These are phyloP conservation scores for Botrytis elliptica DNA, from an alignment of 2,329 filamentous ascomycete genomes.

Conservation along the genomic window DNA sequence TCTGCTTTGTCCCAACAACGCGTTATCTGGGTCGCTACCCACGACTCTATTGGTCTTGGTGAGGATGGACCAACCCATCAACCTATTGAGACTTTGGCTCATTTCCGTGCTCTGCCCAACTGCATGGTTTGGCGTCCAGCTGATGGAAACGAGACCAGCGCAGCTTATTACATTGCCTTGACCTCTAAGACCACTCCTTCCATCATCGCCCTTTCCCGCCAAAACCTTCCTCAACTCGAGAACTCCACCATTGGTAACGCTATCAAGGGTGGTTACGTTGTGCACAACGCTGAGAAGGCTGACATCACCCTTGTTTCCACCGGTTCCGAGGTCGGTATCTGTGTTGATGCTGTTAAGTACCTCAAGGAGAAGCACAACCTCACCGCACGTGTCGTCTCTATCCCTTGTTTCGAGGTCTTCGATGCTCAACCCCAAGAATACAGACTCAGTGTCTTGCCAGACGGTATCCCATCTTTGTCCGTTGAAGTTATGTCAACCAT, in stretches of 20 bases:
- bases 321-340: slow-evolving; percentile 93
- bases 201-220: slow-evolving; percentile 91
- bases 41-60: slow-evolving; percentile 98
- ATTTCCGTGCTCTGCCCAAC: slow-evolving; percentile 99
- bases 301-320: slow-evolving; percentile 89
- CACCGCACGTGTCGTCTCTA: slow-evolving; percentile 86
- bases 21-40: slow-evolving; percentile 92
- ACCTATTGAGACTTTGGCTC: slow-evolving; percentile 95
- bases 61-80: slow-evolving; percentile 99
- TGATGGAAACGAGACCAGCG: slow-evolving; percentile 96
- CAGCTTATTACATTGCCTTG: slow-evolving; percentile 93
- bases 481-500: slow-evolving; percentile 97
- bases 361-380: slow-evolving; percentile 86
- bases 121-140: slow-evolving; percentile 99
- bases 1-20: slow-evolving; percentile 89
- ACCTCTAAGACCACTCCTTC: slow-evolving; percentile 87
- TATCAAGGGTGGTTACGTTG: slow-evolving; percentile 93
- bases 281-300: slow-evolving; percentile 79
- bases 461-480: slow-evolving; percentile 88
- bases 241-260: slow-evolving; percentile 85
- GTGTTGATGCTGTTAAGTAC: slow-evolving; percentile 87
- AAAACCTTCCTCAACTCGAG: slow-evolving; percentile 98
- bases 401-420: slow-evolving; percentile 97
- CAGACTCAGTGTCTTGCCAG: slow-evolving; percentile 86
- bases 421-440: slow-evolving; percentile 94